A percentile compares a stretch with the other conserved stretches of the same genome.
phyloP scores from a whole-genome alignment of 345 rosid species.

The Salix brachista region DNA sequence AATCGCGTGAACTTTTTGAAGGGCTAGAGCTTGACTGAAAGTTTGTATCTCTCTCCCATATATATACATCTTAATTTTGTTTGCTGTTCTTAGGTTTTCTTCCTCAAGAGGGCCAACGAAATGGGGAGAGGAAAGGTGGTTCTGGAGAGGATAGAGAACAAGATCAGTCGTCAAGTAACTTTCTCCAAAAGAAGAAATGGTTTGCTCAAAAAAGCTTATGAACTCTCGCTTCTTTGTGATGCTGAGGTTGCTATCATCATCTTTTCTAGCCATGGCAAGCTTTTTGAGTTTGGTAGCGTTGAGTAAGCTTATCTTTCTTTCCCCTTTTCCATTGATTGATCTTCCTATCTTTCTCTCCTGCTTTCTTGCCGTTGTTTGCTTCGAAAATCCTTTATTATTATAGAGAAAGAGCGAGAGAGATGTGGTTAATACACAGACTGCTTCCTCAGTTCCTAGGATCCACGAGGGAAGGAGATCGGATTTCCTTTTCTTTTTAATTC shows the following conservation, averaged over 20 bases:
- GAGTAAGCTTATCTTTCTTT: conserved; percentile 16
- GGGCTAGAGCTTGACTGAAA: background rate
- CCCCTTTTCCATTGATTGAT: too few species aligned
- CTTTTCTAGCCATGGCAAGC: conserved; percentile 38
- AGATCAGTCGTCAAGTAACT: conserved; percentile 41
- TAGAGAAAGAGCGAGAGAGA: too few species aligned
- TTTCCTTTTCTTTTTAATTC: too few species aligned
- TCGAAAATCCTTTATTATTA: too few species aligned
- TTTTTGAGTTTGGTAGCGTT: conserved; percentile 32
- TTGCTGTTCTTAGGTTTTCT: background rate
- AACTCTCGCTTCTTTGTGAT: conserved; percentile 44
- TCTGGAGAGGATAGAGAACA: conserved; percentile 41
- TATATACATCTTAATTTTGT: too few species aligned
- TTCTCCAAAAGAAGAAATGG: conserved; percentile 46
- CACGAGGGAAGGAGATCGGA: too few species aligned
- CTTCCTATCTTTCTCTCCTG: too few species aligned
- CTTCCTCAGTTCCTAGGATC: too few species aligned
- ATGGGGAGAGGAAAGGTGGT: conserved; percentile 51
- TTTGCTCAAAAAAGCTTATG: conserved; percentile 38
- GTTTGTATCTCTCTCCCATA: too few species aligned
- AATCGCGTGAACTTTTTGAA: background rate
- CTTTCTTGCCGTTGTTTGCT: background rate
- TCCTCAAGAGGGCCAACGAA: background rate
- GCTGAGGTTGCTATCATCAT: conserved; percentile 38
- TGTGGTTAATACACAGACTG: too few species aligned